Percentiles rank a stretch among this genome's conserved stretches.
These are phyloP conservation scores for Didymella sp. DNA, from an alignment of 2,329 filamentous ascomycete species.

Conservation along the genomic window DNA sequence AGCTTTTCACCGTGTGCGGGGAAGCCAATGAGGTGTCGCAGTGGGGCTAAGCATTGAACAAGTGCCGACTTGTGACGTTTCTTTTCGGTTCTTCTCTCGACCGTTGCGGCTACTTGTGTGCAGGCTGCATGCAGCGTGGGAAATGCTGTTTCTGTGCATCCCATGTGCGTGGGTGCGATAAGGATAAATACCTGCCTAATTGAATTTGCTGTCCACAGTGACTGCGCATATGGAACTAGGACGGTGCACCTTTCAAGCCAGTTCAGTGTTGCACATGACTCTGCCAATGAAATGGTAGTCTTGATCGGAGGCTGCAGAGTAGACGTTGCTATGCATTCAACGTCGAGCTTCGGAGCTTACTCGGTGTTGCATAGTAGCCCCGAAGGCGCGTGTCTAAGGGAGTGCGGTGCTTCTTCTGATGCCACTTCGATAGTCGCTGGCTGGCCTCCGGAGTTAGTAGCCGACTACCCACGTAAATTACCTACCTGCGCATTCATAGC, in stretches of 20 bases:
- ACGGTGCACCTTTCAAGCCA: neutral
- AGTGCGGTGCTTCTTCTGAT: neutral
- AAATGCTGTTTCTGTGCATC: slow-evolving; percentile 1
- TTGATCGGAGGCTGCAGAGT: neutral
- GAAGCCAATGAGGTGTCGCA: slow-evolving; percentile 19
- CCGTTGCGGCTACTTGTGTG: slow-evolving; percentile 3
- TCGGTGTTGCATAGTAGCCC: slow-evolving; percentile 1
- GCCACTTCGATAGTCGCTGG: neutral
- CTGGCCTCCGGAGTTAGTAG: neutral
- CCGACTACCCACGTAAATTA: neutral
- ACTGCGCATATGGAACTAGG: neutral
- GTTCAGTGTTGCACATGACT: neutral
- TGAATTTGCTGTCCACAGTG: neutral
- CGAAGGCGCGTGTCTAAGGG: neutral
- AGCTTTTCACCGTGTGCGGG: slow-evolving; percentile 12
- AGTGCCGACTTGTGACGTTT: slow-evolving; percentile 20
- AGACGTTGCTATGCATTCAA: neutral
- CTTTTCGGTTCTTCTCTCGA: slow-evolving; percentile 8
- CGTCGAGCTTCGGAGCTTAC: neutral
- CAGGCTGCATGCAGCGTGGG: slow-evolving; percentile 3
- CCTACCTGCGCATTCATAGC: too few species aligned
- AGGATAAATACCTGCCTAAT: neutral
- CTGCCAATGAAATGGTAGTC: neutral
- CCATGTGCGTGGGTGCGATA: neutral
- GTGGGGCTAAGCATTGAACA: slow-evolving; percentile 25